phyloP scores from a whole-genome alignment of 257 asterid species.

The Gardenia jasminoides region DNA sequence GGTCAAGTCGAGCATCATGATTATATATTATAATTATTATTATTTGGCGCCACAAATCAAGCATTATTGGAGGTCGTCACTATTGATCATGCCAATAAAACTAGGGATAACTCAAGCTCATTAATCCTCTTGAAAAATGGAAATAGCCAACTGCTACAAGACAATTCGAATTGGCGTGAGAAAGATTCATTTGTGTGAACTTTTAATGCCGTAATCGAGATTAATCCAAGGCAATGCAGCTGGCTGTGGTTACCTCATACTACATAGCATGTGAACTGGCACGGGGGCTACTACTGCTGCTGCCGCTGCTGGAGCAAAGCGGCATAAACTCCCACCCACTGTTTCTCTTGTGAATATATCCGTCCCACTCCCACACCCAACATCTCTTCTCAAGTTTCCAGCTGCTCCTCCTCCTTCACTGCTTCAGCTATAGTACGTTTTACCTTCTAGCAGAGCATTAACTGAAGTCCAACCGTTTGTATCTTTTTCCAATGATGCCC shows the following conservation, averaged over 20 bases:
- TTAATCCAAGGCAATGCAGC: conserved; percentile 2
- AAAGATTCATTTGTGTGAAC: not conserved
- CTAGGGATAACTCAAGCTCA: no score
- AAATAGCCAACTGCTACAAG: not conserved
- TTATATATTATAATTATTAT: not conserved
- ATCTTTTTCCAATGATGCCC: not conserved
- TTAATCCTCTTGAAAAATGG: not conserved
- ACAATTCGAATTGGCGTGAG: not conserved
- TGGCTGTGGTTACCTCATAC: no score
- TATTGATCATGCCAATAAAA: no score
- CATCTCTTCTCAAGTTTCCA: not conserved
- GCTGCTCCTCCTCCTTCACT: not conserved
- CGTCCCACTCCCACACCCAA: not conserved
- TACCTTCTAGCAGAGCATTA: not conserved
- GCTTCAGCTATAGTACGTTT: no score
- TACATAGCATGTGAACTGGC: conserved; percentile 25
- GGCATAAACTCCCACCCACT: conserved; percentile 12
- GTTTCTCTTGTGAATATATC: conserved; percentile 52
- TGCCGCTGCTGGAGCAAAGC: no score
- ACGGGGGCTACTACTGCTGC: not conserved
- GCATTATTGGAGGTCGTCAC: no score
- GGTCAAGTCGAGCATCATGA: conserved; percentile 1
- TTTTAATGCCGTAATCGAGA: not conserved
- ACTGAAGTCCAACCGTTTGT: not conserved
- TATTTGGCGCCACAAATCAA: no score